These are phyloP conservation scores for Suillus variegatus DNA, from an alignment of 768 basidiomycete species.

Conservation along the genomic window DNA sequence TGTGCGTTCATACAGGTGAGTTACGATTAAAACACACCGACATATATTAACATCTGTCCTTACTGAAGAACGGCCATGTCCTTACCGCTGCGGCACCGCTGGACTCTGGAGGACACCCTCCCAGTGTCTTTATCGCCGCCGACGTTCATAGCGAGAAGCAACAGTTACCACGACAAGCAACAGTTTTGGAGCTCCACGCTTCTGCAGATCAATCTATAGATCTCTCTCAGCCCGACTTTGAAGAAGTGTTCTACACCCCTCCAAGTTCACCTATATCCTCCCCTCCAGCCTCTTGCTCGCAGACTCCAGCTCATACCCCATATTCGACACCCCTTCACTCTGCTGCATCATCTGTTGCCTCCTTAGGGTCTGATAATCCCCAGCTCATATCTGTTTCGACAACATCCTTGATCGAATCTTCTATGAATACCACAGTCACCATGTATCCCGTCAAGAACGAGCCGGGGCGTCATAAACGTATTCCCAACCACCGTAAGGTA, in stretches of 20 bases:
- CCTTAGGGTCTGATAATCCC: conserved; percentile 23
- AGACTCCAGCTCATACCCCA: conserved; percentile 19
- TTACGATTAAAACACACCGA: not conserved
- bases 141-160: conserved; percentile 2
- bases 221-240: conserved; percentile 30
- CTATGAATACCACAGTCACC: conserved; percentile 14
- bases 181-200: not conserved
- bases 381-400: conserved; percentile 38
- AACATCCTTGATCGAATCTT: conserved; percentile 30
- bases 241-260: conserved; percentile 63
- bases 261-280: conserved; percentile 52
- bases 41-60: conserved; percentile 11
- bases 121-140: not conserved
- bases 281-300: conserved; percentile 22
- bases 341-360: conserved; percentile 31
- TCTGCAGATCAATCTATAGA: conserved; percentile 6
- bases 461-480: conserved; percentile 14
- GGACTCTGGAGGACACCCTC: not conserved
- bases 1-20: conserved; percentile 23
- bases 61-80: not conserved
- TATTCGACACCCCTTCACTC: conserved; percentile 25
- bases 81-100: not conserved
- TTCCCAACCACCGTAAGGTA: conserved; percentile 26
- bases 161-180: not conserved
- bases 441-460: conserved; percentile 19